phyloP scores from a whole-genome alignment of 1,284 basidiomycete species.

The Singerocomus inundabilis region DNA sequence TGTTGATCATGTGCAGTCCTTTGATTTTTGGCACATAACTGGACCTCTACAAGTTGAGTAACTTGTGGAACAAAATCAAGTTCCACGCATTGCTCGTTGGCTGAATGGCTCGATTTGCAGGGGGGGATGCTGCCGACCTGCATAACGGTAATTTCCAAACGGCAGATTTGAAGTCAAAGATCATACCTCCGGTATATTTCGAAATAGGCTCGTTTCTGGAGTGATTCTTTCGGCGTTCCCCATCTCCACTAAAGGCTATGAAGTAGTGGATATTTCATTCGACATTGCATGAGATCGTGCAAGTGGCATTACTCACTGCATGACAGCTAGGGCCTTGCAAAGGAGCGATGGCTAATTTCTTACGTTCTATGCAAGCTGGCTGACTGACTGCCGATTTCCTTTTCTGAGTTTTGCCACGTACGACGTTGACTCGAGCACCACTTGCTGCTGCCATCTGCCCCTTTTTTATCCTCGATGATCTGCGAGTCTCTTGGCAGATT shows the following conservation, averaged over 20 bases:
- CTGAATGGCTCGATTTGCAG: neutral
- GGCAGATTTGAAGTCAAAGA: neutral
- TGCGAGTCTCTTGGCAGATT: conserved; percentile 16
- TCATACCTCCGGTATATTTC: conserved; percentile 15
- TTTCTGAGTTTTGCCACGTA: conserved; percentile 7
- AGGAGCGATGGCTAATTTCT: neutral
- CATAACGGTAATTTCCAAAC: neutral
- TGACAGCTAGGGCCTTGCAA: neutral
- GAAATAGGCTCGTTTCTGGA: neutral
- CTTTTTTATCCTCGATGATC: conserved; percentile 21
- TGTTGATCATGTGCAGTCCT: neutral
- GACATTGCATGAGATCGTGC: neutral
- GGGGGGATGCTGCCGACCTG: conserved; percentile 7
- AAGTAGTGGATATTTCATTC: neutral
- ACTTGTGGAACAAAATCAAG: neutral
- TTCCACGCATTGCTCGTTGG: conserved; percentile 1
- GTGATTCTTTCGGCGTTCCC: neutral
- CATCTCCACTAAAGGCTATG: conserved; percentile 5
- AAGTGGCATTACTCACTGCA: conserved; percentile 12
- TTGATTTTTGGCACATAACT: conserved; percentile 2
- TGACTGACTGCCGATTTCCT: conserved; percentile 4
- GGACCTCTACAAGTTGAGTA: neutral
- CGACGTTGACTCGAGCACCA: conserved; percentile 2
- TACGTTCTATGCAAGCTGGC: neutral
- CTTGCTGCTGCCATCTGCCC: conserved; percentile 1